Percentiles rank a stretch among this genome's conserved stretches.
phyloP scores from a whole-genome alignment of 768 basidiomycete genomes.

The Boletus bicolor region DNA sequence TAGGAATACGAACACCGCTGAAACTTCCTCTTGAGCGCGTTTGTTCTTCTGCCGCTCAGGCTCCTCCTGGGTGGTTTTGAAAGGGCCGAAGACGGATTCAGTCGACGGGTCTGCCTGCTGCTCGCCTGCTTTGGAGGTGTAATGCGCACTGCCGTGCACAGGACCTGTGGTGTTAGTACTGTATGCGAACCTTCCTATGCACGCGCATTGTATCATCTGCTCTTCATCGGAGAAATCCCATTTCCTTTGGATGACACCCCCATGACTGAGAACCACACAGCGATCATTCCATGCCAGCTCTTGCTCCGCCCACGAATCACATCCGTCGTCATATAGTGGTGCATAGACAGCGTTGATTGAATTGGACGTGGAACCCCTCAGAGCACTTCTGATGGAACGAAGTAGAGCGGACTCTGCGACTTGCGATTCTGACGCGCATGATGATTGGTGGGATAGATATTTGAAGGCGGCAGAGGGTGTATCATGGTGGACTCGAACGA shows the following conservation, averaged over 20 bases:
- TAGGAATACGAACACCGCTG: slow-evolving; percentile 74
- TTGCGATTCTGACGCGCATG: slow-evolving; percentile 6
- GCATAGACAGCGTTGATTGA: slow-evolving; percentile 41
- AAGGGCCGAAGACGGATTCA: slow-evolving; percentile 41
- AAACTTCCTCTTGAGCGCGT: slow-evolving; percentile 37
- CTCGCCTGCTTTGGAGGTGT: slow-evolving; percentile 22
- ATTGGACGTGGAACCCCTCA: slow-evolving; percentile 52
- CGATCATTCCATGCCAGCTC: slow-evolving; percentile 70
- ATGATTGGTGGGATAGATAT: slow-evolving; percentile 36
- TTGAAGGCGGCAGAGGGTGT: slow-evolving; percentile 43
- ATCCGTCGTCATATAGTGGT: slow-evolving; percentile 38
- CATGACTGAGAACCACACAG: slow-evolving; percentile 60
- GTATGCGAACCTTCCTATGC: slow-evolving; percentile 71
- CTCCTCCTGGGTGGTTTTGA: slow-evolving; percentile 38
- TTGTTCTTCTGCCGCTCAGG: slow-evolving; percentile 35
- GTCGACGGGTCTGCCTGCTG: slow-evolving; percentile 15
- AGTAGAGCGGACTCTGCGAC: slow-evolving; percentile 42
- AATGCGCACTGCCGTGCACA: slow-evolving; percentile 28
- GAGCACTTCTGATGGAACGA: slow-evolving; percentile 54
- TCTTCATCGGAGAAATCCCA: slow-evolving; percentile 74
- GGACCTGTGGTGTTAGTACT: slow-evolving; percentile 27
- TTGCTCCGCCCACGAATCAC: slow-evolving; percentile 48
- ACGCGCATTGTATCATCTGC: slow-evolving; percentile 75
- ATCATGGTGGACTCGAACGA: slow-evolving; percentile 41
- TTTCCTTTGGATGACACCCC: slow-evolving; percentile 64